Evolutionary conservation across 2,329 filamentous ascomycete species (phyloP).

Genomic region (Diaporthe destruens): DNA sequence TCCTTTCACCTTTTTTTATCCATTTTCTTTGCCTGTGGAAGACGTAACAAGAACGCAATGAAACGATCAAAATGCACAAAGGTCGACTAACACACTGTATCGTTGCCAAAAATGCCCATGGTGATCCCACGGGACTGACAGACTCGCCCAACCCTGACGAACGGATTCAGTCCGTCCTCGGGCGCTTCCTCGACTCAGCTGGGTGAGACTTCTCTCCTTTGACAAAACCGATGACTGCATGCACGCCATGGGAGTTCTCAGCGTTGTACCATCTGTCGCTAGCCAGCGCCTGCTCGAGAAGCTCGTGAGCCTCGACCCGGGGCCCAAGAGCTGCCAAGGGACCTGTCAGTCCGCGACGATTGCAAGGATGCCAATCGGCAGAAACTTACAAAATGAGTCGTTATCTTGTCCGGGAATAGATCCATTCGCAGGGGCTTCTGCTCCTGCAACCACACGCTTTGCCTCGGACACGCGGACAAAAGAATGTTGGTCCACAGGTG

Average conservation of each 20-base stretch:
- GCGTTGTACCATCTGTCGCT: neutral
- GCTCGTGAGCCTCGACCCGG: no score
- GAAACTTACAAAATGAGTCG: no score
- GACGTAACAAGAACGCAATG: neutral
- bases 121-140: neutral
- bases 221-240: neutral
- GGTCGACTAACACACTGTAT: neutral
- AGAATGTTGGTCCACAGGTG: neutral
- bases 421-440: no score
- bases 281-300: neutral
- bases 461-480: neutral
- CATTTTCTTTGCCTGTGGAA: neutral
- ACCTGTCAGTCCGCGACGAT: no score
- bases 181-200: neutral
- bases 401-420: no score
- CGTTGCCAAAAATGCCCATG: neutral
- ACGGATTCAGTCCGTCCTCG: neutral
- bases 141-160: neutral
- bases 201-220: neutral
- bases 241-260: neutral
- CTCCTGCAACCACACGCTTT: neutral
- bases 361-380: no score
- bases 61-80: neutral
- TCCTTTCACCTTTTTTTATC: no score
- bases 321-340: no score